Percentiles rank a stretch among this genome's conserved stretches.
phyloP scores from a whole-genome alignment of 2,329 filamentous ascomycete species.

The Penicillium carneum region DNA sequence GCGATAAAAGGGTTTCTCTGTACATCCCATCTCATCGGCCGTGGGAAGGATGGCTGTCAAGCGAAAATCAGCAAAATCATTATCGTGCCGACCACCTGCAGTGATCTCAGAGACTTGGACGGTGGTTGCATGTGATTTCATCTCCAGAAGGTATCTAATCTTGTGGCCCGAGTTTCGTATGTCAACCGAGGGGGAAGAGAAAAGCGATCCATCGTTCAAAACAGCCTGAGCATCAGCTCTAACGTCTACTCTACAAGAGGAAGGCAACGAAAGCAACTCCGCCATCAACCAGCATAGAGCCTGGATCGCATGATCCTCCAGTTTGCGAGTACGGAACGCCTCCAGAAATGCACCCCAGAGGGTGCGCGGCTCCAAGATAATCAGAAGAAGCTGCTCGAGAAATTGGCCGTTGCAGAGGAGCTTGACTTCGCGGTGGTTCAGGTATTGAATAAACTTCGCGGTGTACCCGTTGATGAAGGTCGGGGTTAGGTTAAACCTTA shows the following conservation, averaged over 20 bases:
- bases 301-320: slow-evolving; percentile 45
- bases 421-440: slow-evolving; percentile 57
- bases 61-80: slow-evolving; percentile 69
- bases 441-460: slow-evolving; percentile 49
- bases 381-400: slow-evolving; percentile 56
- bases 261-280: slow-evolving; percentile 56
- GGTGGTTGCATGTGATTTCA: slow-evolving; percentile 30
- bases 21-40: slow-evolving; percentile 66
- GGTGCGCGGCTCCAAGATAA: slow-evolving; percentile 60
- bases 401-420: slow-evolving; percentile 60
- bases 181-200: slow-evolving; percentile 38
- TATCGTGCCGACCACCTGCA: slow-evolving; percentile 75
- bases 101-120: slow-evolving; percentile 13
- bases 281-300: slow-evolving; percentile 60
- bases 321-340: slow-evolving; percentile 36
- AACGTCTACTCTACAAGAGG: slow-evolving; percentile 31
- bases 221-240: slow-evolving; percentile 41
- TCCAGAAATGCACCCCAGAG: slow-evolving; percentile 62
- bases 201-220: slow-evolving; percentile 34
- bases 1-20: slow-evolving; percentile 63
- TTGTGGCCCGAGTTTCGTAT: slow-evolving; percentile 51
- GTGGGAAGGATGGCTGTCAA: slow-evolving; percentile 71
- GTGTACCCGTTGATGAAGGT: slow-evolving; percentile 55
- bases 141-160: slow-evolving; percentile 51
- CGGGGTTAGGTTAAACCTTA: slow-evolving; percentile 55